Conservation (phyloP, 352 stramenopile species). For the Pythium myriotylum region DNA sequence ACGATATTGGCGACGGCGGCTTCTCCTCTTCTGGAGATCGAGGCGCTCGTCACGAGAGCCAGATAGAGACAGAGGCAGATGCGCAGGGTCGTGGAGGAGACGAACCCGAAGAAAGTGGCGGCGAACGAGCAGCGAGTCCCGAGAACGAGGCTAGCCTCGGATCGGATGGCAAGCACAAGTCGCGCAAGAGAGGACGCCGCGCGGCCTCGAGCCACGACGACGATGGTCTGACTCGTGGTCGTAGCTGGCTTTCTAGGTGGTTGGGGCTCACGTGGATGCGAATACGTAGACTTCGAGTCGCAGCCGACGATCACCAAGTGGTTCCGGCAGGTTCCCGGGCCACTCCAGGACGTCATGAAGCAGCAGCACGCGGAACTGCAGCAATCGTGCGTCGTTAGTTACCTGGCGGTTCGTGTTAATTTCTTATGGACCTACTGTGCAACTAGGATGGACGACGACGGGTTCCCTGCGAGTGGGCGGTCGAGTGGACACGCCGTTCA, state of each 20-base stretch:
- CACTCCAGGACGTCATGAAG: conserved; percentile 80
- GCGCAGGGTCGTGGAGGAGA: neutral
- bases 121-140: neutral
- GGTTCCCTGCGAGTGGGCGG: conserved; percentile 42
- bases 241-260: too few species aligned
- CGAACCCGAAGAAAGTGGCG: neutral
- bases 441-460: conserved; percentile 48
- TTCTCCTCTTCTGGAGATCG: neutral
- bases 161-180: neutral
- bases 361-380: conserved; percentile 49
- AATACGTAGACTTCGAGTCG: conserved; percentile 24
- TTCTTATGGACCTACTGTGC: too few species aligned
- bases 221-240: conserved; percentile 2
- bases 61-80: neutral
- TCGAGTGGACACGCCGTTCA: conserved; percentile 41
- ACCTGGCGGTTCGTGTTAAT: conserved; percentile 1
- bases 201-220: conserved; percentile 6
- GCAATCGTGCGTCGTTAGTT: conserved; percentile 23
- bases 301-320: conserved; percentile 65
- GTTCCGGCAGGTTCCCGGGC: conserved; percentile 69
- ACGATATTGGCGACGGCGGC: conserved; percentile 1
- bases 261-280: neutral
- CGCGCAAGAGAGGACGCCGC: conserved; percentile 15
- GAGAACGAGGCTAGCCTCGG: conserved; percentile 6
- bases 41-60: neutral